These are phyloP conservation scores for Paramecium caudatum DNA, from an alignment of 73 alveolate species.

Conservation along the genomic window DNA sequence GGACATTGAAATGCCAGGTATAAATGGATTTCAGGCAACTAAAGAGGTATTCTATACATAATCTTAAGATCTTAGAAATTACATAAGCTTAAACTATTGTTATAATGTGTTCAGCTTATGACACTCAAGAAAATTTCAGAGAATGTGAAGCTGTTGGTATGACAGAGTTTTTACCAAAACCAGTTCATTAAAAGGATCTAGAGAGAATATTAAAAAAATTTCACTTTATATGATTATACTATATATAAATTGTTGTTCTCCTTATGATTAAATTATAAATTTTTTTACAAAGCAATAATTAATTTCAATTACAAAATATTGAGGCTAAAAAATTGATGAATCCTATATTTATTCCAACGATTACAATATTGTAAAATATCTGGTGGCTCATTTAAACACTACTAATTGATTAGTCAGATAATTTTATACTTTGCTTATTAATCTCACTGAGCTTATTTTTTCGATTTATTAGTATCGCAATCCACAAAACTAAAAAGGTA, in stretches of 20 bases:
- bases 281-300: too few species aligned
- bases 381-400: constrained; percentile 10
- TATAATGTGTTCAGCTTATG: constrained; percentile 4
- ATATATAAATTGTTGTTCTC: too few species aligned
- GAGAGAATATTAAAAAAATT: neutral
- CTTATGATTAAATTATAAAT: too few species aligned
- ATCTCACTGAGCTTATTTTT: neutral
- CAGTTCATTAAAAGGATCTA: neutral
- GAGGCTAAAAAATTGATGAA: too few species aligned
- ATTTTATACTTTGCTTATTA: neutral
- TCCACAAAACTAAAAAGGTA: too few species aligned
- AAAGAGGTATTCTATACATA: neutral
- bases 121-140: neutral
- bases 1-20: constrained; percentile 69
- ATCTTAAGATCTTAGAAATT: constrained; percentile 11
- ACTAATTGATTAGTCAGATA: neutral
- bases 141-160: neutral
- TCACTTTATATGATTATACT: neutral
- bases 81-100: neutral
- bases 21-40: constrained; percentile 62
- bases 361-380: neutral
- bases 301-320: too few species aligned
- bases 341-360: too few species aligned
- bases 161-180: neutral
- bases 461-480: too few species aligned